Percentiles rank a stretch among this genome's conserved stretches.
Evolutionary conservation across 78 protist genomes (phyloP).

Genomic region (Protostelium mycophagum): DNA sequence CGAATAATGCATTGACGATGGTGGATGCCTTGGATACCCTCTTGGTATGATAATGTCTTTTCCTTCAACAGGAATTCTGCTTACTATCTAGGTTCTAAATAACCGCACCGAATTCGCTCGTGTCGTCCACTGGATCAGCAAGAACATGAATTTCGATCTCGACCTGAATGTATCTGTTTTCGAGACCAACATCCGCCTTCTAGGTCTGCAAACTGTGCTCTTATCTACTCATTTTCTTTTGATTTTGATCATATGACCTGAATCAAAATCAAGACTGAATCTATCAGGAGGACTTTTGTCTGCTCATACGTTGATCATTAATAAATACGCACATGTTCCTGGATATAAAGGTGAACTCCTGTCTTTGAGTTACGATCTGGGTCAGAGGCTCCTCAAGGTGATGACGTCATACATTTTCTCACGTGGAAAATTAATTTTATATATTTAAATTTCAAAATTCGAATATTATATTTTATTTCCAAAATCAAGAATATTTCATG

Average conservation of each 20-base stretch:
- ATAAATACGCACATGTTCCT: background rate
- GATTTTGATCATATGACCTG: too few species aligned
- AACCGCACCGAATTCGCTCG: constrained; percentile 31
- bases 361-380: constrained; percentile 76
- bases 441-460: too few species aligned
- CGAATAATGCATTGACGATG: constrained; percentile 16
- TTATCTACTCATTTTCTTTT: too few species aligned
- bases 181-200: constrained; percentile 89
- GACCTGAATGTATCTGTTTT: constrained; percentile 87
- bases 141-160: constrained; percentile 43
- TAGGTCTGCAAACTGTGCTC: too few species aligned
- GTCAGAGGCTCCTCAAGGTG: constrained; percentile 58
- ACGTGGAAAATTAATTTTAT: too few species aligned
- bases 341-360: constrained; percentile 63
- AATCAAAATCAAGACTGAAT: too few species aligned
- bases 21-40: constrained; percentile 6
- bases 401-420: background rate
- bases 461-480: too few species aligned
- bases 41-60: background rate
- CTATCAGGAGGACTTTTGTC: constrained; percentile 62
- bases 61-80: background rate
- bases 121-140: constrained; percentile 37
- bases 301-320: constrained; percentile 4
- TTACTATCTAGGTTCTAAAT: constrained; percentile 21
- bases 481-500: background rate